A percentile compares a stretch with the other conserved stretches of the same genome.
Conservation (phyloP, 495 filamentous ascomycete genomes). For the Penicillium parvum region DNA sequence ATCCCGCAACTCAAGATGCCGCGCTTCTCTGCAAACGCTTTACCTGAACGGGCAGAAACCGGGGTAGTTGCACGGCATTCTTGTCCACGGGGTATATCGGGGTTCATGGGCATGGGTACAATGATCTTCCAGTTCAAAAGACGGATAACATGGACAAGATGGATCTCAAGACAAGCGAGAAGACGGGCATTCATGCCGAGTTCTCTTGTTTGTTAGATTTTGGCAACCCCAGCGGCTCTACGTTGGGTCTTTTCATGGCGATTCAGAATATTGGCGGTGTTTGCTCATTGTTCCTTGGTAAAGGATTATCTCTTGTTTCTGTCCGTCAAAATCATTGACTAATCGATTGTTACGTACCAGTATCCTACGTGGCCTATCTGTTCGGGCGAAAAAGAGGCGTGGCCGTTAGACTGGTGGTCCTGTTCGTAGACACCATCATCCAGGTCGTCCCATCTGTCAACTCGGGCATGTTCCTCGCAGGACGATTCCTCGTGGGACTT, state of each 20-base stretch:
- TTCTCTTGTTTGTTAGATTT: conserved; percentile 20
- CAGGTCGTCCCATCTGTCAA: conserved; percentile 12
- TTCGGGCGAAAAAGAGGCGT: conserved; percentile 11
- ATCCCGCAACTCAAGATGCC: conserved; percentile 4
- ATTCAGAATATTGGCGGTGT: conserved; percentile 27
- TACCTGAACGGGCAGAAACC: conserved; percentile 6
- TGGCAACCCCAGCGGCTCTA: conserved; percentile 19
- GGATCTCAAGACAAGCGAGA: neutral
- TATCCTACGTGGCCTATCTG: conserved; percentile 14
- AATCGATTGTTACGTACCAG: neutral
- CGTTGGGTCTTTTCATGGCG: conserved; percentile 22
- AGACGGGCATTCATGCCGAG: neutral
- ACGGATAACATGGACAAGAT: neutral
- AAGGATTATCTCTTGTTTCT: too few relatives aligned
- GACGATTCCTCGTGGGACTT: conserved; percentile 15
- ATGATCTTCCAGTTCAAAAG: too few relatives aligned
- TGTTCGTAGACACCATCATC: conserved; percentile 17
- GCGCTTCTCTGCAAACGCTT: conserved; percentile 5
- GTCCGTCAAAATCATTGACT: too few relatives aligned
- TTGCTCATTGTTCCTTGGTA: conserved; percentile 4
- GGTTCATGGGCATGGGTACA: too few relatives aligned
- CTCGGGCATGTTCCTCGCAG: conserved; percentile 13
- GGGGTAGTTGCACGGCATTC: too few relatives aligned
- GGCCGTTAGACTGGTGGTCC: conserved; percentile 8
- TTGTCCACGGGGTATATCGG: too few relatives aligned